Evolutionary conservation across 1,139 yeast genomes (phyloP).

Genomic region (Meyerozyma smithsonii): DNA sequence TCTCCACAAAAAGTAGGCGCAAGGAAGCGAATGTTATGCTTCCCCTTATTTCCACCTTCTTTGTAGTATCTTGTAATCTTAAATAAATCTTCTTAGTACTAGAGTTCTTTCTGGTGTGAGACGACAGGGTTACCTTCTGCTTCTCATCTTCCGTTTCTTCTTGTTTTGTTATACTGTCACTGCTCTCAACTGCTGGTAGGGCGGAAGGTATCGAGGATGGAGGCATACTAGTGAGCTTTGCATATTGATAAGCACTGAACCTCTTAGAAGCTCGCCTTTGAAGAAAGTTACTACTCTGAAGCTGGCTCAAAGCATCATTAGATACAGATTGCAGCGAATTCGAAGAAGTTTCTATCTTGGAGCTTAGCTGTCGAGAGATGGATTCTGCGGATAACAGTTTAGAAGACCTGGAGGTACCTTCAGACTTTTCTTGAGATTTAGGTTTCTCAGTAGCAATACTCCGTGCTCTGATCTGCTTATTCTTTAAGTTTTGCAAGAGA

Average conservation of each 20-base stretch:
- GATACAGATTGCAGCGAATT: not conserved
- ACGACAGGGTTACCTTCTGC: not conserved
- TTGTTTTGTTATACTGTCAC: not conserved
- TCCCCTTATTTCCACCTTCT: constrained; percentile 49
- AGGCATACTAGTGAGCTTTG: constrained; percentile 59
- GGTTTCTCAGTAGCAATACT: constrained; percentile 12
- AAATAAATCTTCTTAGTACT: constrained; percentile 38
- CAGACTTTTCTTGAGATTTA: constrained; percentile 4
- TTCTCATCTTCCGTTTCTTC: not conserved
- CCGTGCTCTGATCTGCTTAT: constrained; percentile 61
- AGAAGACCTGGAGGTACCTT: not conserved
- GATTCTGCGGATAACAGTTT: not conserved
- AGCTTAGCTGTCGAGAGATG: not conserved
- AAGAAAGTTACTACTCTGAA: constrained; percentile 75
- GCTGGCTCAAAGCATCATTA: constrained; percentile 61
- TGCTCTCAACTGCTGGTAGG: constrained; percentile 7
- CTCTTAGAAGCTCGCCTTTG: constrained; percentile 90
- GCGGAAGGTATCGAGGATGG: constrained; percentile 19
- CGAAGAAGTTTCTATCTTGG: not conserved
- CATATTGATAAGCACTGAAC: constrained; percentile 89
- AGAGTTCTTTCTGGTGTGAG: too few relatives aligned
- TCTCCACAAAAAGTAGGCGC: constrained; percentile 75
- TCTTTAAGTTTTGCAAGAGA: constrained; percentile 72
- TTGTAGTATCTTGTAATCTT: constrained; percentile 55
- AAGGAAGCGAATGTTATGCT: constrained; percentile 61